Evolutionary conservation across 2,329 filamentous ascomycete species (phyloP).

Genomic region (Calonectria montana): DNA sequence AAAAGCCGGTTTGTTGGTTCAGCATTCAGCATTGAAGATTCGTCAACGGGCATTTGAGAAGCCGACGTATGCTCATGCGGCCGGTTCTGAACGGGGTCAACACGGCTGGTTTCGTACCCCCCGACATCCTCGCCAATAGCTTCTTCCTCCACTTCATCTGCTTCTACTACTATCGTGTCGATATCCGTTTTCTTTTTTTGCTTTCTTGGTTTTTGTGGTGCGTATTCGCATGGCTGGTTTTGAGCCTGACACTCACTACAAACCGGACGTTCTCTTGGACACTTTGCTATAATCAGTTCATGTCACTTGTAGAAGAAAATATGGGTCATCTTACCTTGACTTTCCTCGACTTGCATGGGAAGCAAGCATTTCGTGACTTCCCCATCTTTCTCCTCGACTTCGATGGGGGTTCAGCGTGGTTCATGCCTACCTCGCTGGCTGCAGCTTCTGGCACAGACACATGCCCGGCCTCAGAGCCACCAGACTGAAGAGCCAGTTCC

Average conservation of each 20-base stretch:
- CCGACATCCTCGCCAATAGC: constrained; percentile 15
- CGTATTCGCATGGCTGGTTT: constrained; percentile 53
- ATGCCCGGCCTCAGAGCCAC: constrained; percentile 19
- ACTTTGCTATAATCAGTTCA: constrained; percentile 44
- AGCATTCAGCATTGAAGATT: constrained; percentile 39
- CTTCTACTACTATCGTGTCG: constrained; percentile 27
- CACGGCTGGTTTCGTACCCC: not conserved
- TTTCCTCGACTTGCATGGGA: constrained; percentile 50
- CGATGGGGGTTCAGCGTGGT: not conserved
- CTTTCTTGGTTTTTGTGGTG: constrained; percentile 45
- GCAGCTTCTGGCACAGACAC: constrained; percentile 2
- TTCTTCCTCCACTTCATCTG: constrained; percentile 25
- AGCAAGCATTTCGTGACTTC: constrained; percentile 51
- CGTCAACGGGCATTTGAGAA: constrained; percentile 44
- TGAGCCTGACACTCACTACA: constrained; percentile 52
- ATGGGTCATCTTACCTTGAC: constrained; percentile 49
- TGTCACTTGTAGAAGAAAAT: not conserved
- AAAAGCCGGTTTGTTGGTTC: constrained; percentile 35
- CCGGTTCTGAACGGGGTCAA: not conserved
- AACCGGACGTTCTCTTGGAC: constrained; percentile 53
- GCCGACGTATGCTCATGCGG: constrained; percentile 36
- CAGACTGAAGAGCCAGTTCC: constrained; percentile 44
- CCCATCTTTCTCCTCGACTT: constrained; percentile 36
- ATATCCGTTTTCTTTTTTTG: constrained; percentile 37
- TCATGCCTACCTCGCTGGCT: not conserved